phyloP scores from a whole-genome alignment of 768 basidiomycete species.

The Mycena belliarum region DNA sequence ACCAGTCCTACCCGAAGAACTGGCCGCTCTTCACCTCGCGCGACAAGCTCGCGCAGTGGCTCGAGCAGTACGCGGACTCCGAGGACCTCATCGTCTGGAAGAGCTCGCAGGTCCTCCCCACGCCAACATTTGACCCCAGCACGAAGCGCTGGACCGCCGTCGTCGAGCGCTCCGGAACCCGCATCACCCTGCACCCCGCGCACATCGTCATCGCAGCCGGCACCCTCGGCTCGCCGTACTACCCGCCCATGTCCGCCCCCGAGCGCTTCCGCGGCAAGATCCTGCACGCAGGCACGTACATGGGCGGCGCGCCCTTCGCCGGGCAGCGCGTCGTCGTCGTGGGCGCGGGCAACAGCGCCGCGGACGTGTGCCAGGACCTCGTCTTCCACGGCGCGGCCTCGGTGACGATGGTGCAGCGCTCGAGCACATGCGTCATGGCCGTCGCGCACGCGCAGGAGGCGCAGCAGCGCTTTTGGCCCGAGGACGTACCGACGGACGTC shows the following conservation, averaged over 20 bases:
- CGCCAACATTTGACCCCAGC: constrained; percentile 32
- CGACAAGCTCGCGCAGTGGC: constrained; percentile 44
- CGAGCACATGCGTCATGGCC: constrained; percentile 35
- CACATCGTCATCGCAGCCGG: constrained; percentile 44
- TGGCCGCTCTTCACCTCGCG: constrained; percentile 45
- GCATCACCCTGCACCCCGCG: constrained; percentile 32
- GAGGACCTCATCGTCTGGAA: constrained; percentile 48
- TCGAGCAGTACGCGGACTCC: constrained; percentile 39
- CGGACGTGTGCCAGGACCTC: constrained; percentile 41
- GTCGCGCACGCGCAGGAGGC: constrained; percentile 8
- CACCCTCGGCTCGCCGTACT: constrained; percentile 32
- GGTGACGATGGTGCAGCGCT: constrained; percentile 46
- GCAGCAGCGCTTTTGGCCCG: constrained; percentile 18
- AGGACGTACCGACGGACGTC: constrained; percentile 22
- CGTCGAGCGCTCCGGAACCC: constrained; percentile 29
- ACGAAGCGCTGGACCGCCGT: constrained; percentile 34
- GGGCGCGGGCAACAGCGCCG: constrained; percentile 40
- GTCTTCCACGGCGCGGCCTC: constrained; percentile 29
- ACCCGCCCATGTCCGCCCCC: constrained; percentile 27
- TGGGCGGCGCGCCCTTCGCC: constrained; percentile 26
- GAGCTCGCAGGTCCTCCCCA: constrained; percentile 28
- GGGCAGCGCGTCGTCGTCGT: constrained; percentile 40
- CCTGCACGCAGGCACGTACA: constrained; percentile 32
- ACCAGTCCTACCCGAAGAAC: constrained; percentile 36
- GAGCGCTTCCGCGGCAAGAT: constrained; percentile 32